These are phyloP conservation scores for Penicillium rolfsii DNA, from an alignment of 2,329 filamentous ascomycete genomes.

Conservation along the genomic window DNA sequence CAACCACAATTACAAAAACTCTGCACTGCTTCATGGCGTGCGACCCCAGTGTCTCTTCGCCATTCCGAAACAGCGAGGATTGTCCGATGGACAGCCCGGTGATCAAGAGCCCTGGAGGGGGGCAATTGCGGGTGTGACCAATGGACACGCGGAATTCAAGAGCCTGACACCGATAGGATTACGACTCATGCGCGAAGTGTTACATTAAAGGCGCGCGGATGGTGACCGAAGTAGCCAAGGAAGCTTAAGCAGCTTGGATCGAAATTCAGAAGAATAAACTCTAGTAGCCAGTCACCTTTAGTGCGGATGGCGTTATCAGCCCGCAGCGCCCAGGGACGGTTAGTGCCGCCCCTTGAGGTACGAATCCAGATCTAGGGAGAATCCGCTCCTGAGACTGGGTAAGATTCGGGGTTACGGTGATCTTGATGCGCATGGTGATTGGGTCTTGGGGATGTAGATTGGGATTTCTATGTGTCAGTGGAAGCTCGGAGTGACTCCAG, in stretches of 20 bases:
- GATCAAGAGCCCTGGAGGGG: background rate
- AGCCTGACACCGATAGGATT: background rate
- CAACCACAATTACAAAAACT: background rate
- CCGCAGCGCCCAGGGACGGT: slow-evolving; percentile 7
- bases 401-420: background rate
- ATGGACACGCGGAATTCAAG: background rate
- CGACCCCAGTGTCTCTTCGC: slow-evolving; percentile 7
- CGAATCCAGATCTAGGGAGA: background rate
- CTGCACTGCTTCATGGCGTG: slow-evolving; percentile 12
- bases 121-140: background rate
- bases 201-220: slow-evolving; percentile 5
- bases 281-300: slow-evolving; percentile 10
- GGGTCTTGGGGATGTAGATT: background rate
- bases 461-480: slow-evolving; percentile 3
- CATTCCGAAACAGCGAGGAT: slow-evolving; percentile 4
- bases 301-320: slow-evolving; percentile 28
- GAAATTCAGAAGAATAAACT: slow-evolving; percentile 1
- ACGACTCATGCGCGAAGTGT: slow-evolving; percentile 3
- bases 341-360: slow-evolving; percentile 6
- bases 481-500: background rate
- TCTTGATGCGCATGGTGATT: background rate
- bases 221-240: background rate
- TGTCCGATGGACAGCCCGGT: slow-evolving; percentile 1
- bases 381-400: background rate
- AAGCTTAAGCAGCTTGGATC: slow-evolving; percentile 5